Conservation (phyloP, 1,284 basidiomycete genomes). For the Pseudozyma thailandica region DNA sequence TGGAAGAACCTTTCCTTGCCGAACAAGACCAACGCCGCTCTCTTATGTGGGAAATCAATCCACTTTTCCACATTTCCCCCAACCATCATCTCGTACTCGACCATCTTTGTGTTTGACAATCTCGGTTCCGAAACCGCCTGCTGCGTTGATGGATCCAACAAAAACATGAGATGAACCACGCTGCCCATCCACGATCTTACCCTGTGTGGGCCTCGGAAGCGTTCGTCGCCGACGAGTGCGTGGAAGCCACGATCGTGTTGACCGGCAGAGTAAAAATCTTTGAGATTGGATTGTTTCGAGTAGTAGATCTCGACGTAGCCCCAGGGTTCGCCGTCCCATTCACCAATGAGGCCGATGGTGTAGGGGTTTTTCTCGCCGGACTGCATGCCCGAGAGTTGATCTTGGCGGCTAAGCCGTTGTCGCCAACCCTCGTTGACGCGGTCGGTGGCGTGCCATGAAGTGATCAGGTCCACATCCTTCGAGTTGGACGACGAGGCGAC, state of each 20-base stretch:
- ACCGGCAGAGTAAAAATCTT: slow-evolving; percentile 43
- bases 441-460: slow-evolving; percentile 60
- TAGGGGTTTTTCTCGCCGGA: slow-evolving; percentile 35
- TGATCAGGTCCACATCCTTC: slow-evolving; percentile 54
- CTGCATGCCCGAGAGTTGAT: slow-evolving; percentile 53
- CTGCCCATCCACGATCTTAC: slow-evolving; percentile 66
- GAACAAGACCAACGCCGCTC: slow-evolving; percentile 60
- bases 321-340: slow-evolving; percentile 64
- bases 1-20: slow-evolving; percentile 63
- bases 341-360: slow-evolving; percentile 56
- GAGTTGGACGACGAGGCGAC: slow-evolving; percentile 42
- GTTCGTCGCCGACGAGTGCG: slow-evolving; percentile 62
- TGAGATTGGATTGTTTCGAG: slow-evolving; percentile 49
- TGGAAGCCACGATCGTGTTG: slow-evolving; percentile 63
- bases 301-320: slow-evolving; percentile 66
- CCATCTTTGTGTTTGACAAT: slow-evolving; percentile 62
- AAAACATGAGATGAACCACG: slow-evolving; percentile 61
- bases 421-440: slow-evolving; percentile 64
- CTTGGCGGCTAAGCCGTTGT: slow-evolving; percentile 50
- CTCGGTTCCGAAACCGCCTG: slow-evolving; percentile 61
- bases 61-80: slow-evolving; percentile 64
- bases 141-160: slow-evolving; percentile 56
- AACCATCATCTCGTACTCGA: slow-evolving; percentile 62
- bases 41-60: slow-evolving; percentile 64
- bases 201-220: slow-evolving; percentile 59